A percentile compares a stretch with the other conserved stretches of the same genome.
Evolutionary conservation across 257 asterid species (phyloP).

Genomic region (Solanum etuberosum): DNA sequence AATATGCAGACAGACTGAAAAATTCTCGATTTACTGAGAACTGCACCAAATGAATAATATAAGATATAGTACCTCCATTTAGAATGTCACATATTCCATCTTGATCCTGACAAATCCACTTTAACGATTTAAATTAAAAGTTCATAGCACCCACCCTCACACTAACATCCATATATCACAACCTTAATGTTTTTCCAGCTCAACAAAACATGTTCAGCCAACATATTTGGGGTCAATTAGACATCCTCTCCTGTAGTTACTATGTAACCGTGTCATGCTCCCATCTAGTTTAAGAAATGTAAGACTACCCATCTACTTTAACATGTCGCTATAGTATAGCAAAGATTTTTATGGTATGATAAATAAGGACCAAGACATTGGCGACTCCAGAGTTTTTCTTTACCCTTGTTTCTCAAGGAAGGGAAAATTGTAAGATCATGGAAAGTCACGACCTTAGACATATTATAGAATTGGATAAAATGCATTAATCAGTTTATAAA

Average conservation of each 20-base stretch:
- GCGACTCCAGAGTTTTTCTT: neutral
- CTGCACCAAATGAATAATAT: neutral
- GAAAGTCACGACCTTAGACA: neutral
- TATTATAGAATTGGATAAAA: neutral
- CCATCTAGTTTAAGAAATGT: neutral
- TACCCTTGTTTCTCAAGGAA: neutral
- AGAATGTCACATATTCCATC: neutral
- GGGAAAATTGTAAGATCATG: neutral
- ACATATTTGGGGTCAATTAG: neutral
- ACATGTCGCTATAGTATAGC: neutral
- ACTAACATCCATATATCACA: neutral
- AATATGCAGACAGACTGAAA: neutral
- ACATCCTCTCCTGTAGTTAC: neutral
- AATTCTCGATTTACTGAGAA: neutral
- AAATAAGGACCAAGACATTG: neutral
- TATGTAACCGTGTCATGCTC: neutral
- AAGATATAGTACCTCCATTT: neutral
- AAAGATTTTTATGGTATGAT: neutral
- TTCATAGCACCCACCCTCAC: neutral
- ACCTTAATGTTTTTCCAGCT: neutral
- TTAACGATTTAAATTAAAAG: neutral
- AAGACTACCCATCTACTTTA: neutral
- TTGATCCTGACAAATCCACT: neutral
- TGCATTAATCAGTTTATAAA: neutral
- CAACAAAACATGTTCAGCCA: neutral